These are phyloP conservation scores for Trametopsis cervina DNA, from an alignment of 768 basidiomycete species.

Conservation along the genomic window DNA sequence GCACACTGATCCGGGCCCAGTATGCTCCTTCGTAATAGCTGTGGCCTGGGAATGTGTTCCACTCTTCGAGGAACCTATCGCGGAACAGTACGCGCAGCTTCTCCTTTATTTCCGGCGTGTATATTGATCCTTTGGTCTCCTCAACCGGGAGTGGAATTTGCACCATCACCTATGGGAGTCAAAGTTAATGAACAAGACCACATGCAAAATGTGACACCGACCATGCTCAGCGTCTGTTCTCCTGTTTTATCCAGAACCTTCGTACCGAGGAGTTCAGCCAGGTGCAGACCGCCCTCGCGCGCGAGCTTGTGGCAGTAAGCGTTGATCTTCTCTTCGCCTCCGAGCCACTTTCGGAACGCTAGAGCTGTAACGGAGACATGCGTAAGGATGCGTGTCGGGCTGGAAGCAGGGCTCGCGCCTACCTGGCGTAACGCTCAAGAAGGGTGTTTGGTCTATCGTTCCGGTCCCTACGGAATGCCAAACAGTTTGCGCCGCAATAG, in stretches of 20 bases:
- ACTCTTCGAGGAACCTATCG: constrained; percentile 21
- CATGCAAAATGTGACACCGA: too few relatives aligned
- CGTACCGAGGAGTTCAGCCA: constrained; percentile 59
- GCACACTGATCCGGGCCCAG: constrained; percentile 30
- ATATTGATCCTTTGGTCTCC: constrained; percentile 9
- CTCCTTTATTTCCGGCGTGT: constrained; percentile 10
- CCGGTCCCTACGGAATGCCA: constrained; percentile 44
- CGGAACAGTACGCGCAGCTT: constrained; percentile 13
- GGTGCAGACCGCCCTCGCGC: constrained; percentile 49
- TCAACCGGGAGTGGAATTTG: constrained; percentile 31
- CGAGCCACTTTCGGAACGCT: constrained; percentile 65
- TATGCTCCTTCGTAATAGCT: constrained; percentile 27
- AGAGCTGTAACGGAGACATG: constrained; percentile 38
- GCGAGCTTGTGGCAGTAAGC: constrained; percentile 67
- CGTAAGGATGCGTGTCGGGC: background rate
- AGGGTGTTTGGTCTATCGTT: constrained; percentile 49
- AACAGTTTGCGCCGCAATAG: too few relatives aligned
- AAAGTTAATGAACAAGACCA: too few relatives aligned
- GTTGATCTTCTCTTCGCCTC: constrained; percentile 69
- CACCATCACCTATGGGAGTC: constrained; percentile 38
- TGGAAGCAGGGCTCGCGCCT: constrained; percentile 4
- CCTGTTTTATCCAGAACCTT: constrained; percentile 50
- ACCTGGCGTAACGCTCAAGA: constrained; percentile 51
- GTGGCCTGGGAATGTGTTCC: constrained; percentile 23
- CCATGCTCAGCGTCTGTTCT: constrained; percentile 68